Evolutionary conservation across 805 yeast genomes (phyloP).

Genomic region (Pichia insulana): DNA sequence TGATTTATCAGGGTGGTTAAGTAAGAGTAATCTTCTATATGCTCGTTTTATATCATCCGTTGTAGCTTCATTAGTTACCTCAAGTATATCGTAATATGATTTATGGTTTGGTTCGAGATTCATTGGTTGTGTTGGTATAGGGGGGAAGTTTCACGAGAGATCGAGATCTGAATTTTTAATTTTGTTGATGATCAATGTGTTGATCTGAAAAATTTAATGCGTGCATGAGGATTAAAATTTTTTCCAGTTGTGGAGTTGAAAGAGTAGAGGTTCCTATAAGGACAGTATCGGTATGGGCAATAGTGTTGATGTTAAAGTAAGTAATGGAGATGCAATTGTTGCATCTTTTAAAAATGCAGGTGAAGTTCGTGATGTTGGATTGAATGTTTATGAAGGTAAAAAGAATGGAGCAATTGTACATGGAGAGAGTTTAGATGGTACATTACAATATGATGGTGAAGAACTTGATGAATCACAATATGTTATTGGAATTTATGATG

Average conservation of each 20-base stretch:
- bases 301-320: not conserved
- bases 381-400: slow-evolving; percentile 53
- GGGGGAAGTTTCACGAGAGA: not conserved
- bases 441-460: slow-evolving; percentile 64
- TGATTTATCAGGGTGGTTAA: slow-evolving; percentile 73
- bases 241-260: no score
- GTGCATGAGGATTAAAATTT: slow-evolving; percentile 1
- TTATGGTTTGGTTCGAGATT: slow-evolving; percentile 5
- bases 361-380: slow-evolving; percentile 48
- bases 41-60: slow-evolving; percentile 46
- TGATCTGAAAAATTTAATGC: no score
- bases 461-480: slow-evolving; percentile 41
- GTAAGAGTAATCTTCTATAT: slow-evolving; percentile 51
- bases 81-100: slow-evolving; percentile 52
- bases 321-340: slow-evolving; percentile 23
- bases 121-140: not conserved
- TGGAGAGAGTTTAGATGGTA: slow-evolving; percentile 55
- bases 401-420: slow-evolving; percentile 44
- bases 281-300: slow-evolving; percentile 1
- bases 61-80: slow-evolving; percentile 33
- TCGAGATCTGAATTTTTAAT: not conserved
- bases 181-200: no score
- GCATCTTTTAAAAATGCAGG: slow-evolving; percentile 80
- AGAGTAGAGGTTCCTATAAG: no score
- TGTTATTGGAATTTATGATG: slow-evolving; percentile 72